phyloP scores from a whole-genome alignment of 345 rosid genomes.

The Eucalyptus dawsonii region DNA sequence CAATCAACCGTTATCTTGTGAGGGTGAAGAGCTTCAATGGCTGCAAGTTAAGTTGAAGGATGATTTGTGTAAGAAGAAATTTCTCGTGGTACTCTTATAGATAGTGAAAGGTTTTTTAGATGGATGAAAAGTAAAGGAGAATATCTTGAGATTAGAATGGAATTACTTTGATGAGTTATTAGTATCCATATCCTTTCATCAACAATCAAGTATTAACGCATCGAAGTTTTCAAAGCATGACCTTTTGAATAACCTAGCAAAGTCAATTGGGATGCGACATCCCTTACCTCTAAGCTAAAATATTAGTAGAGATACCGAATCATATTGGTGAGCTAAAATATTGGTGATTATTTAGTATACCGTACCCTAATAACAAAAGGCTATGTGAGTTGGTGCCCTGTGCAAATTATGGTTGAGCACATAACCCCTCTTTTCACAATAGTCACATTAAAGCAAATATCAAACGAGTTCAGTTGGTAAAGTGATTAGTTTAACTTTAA shows the following conservation, averaged over 20 bases:
- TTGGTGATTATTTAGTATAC: background rate
- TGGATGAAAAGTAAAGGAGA: background rate
- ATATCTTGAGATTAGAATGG: background rate
- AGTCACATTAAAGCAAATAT: background rate
- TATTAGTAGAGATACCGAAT: no score
- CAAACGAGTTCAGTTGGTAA: background rate
- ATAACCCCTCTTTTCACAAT: background rate
- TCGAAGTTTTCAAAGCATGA: background rate
- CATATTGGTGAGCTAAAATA: no score
- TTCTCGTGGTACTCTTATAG: background rate
- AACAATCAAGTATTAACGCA: background rate
- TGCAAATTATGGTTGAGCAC: background rate
- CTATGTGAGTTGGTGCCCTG: background rate
- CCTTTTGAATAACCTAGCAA: background rate
- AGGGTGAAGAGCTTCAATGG: background rate
- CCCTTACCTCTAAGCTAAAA: background rate
- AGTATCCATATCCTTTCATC: background rate
- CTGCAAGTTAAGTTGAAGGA: background rate
- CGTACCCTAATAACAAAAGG: background rate
- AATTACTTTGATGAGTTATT: background rate
- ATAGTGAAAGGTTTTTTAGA: background rate
- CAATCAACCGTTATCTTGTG: no score
- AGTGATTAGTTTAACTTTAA: background rate
- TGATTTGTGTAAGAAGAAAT: background rate
- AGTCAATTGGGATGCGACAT: background rate